phyloP scores from a whole-genome alignment of 257 asterid species.

The Forsythia suspensa region DNA sequence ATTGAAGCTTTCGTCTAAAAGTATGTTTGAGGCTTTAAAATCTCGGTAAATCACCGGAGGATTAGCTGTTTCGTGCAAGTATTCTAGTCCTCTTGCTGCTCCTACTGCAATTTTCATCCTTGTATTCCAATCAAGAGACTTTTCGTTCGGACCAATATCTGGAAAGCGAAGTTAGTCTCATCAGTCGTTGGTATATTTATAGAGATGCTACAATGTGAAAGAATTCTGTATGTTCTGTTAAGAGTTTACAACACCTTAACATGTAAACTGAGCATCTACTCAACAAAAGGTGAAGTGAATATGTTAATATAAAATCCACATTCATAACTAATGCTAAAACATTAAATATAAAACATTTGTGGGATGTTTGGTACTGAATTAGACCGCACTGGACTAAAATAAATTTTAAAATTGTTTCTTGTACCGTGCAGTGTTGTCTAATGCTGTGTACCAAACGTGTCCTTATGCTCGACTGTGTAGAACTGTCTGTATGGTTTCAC shows the following conservation, averaged over 20 bases:
- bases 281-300: too few species aligned
- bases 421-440: too few species aligned
- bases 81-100: constrained; percentile 63
- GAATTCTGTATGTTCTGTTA: too few species aligned
- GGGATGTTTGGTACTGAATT: background rate
- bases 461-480: too few species aligned
- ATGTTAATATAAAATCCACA: too few species aligned
- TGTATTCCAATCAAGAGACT: constrained; percentile 55
- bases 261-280: too few species aligned
- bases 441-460: too few species aligned
- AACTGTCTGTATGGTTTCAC: too few species aligned
- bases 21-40: constrained; percentile 65
- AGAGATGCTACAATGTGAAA: too few species aligned
- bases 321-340: background rate
- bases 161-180: background rate
- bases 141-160: constrained; percentile 24
- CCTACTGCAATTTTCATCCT: constrained; percentile 63
- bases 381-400: background rate
- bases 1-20: constrained; percentile 41
- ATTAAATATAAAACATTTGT: background rate
- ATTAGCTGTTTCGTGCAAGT: constrained; percentile 50
- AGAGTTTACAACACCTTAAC: too few species aligned
- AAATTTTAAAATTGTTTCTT: background rate
- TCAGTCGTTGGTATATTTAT: background rate
- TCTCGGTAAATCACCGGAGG: constrained; percentile 66